Conservation (phyloP, 257 asterid genomes). For the Fraxinus quadrangulata region DNA sequence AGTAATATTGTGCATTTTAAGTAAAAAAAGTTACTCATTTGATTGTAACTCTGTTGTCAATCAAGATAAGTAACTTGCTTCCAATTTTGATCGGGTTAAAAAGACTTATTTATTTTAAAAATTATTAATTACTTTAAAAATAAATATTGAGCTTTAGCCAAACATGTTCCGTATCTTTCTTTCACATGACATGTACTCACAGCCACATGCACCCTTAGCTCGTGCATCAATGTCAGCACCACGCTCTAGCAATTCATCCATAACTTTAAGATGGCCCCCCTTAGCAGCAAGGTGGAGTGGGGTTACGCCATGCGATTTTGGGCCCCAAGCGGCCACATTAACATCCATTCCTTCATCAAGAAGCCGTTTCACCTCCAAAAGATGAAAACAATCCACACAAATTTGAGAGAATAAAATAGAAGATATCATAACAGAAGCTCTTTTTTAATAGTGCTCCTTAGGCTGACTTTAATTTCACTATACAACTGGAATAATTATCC, state of each 20-base stretch:
- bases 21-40: too few species aligned
- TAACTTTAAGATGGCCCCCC: constrained; percentile 87
- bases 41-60: neutral
- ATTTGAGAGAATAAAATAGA: too few species aligned
- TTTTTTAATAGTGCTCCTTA: too few species aligned
- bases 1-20: too few species aligned
- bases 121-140: neutral
- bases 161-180: neutral
- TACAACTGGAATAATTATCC: too few species aligned
- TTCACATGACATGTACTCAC: constrained; percentile 42
- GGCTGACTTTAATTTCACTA: too few species aligned
- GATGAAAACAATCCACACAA: too few species aligned
- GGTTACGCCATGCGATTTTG: constrained; percentile 84
- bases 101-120: too few species aligned
- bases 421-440: too few species aligned
- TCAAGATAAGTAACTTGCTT: neutral
- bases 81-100: too few species aligned
- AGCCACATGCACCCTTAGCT: constrained; percentile 94
- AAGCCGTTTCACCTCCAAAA: constrained; percentile 72
- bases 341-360: constrained; percentile 85
- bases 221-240: constrained; percentile 98
- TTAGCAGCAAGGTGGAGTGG: constrained; percentile 99
- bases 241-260: constrained; percentile 82
- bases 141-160: neutral
- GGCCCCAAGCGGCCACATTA: constrained; percentile 91